Conservation (phyloP, 2,329 filamentous ascomycete genomes). For the Parastagonospora avenae region DNA sequence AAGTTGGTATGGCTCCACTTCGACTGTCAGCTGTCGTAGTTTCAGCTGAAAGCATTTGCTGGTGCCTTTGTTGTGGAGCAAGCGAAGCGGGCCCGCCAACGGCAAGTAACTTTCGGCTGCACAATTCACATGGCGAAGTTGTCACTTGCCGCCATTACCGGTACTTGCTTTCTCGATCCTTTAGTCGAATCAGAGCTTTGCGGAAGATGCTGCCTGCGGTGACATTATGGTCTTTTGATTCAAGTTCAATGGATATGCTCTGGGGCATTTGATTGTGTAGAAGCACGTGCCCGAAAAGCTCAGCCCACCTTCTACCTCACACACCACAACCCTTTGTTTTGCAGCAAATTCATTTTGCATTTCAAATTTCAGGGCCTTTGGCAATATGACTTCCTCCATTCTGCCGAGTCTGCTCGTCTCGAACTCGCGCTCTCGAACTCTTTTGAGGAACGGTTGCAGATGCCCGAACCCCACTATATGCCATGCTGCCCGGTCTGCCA, state of each 20-base stretch:
- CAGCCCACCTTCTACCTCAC: too few species aligned
- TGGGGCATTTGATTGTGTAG: too few species aligned
- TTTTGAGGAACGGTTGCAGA: slow-evolving; percentile 17
- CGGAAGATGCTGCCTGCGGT: too few species aligned
- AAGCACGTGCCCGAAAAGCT: too few species aligned
- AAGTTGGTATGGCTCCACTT: slow-evolving; percentile 18
- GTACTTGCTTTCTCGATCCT: too few species aligned
- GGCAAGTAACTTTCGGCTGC: background rate
- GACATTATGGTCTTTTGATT: too few species aligned
- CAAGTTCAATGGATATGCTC: too few species aligned
- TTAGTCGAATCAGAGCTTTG: too few species aligned
- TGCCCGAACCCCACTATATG: slow-evolving; percentile 27
- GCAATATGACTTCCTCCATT: background rate
- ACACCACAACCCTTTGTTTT: too few species aligned
- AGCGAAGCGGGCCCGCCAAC: slow-evolving; percentile 4
- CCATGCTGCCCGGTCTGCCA: slow-evolving; percentile 44
- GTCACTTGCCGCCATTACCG: background rate
- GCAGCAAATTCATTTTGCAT: background rate
- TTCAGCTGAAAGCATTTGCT: slow-evolving; percentile 15
- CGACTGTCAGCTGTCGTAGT: slow-evolving; percentile 24
- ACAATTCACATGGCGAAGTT: background rate
- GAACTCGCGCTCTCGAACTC: slow-evolving; percentile 9
- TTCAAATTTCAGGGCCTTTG: background rate
- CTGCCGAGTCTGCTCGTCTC: background rate
- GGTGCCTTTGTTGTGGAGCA: slow-evolving; percentile 5